A percentile compares a stretch with the other conserved stretches of the same genome.
Conservation (phyloP, 306 rosid genomes). For the Fagus crenata region DNA sequence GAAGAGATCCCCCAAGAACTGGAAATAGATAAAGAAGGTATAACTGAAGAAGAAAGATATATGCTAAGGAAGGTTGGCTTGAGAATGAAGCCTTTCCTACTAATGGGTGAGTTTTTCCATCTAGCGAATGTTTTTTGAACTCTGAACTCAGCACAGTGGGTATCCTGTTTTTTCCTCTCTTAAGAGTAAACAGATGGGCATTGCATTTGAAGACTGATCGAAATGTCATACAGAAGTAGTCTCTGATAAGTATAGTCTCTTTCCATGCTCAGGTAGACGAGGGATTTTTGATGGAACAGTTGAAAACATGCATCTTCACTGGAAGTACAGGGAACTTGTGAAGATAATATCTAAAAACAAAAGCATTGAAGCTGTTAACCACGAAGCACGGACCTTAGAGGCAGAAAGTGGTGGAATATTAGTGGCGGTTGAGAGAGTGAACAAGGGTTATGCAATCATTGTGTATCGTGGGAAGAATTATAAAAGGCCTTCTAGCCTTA, state of each 20-base stretch:
- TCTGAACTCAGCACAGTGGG: neutral
- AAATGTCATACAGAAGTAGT: slow-evolving; percentile 5
- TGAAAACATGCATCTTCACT: slow-evolving; percentile 98
- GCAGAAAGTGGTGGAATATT: slow-evolving; percentile 93
- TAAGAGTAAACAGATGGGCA: slow-evolving; percentile 14
- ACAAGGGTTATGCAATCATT: slow-evolving; percentile 75
- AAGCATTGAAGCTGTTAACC: slow-evolving; percentile 51
- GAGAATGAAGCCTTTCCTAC: slow-evolving; percentile 85
- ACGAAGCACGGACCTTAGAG: slow-evolving; percentile 74
- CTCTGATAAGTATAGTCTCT: slow-evolving; percentile 24
- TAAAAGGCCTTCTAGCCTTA: slow-evolving; percentile 69
- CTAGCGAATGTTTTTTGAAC: neutral
- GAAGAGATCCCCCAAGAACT: slow-evolving; percentile 48
- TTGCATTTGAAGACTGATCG: slow-evolving; percentile 13
- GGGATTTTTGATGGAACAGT: slow-evolving; percentile 93
- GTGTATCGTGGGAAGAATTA: slow-evolving; percentile 95
- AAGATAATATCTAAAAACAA: slow-evolving; percentile 61
- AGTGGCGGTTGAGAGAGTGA: slow-evolving; percentile 79
- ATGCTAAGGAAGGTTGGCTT: slow-evolving; percentile 90
- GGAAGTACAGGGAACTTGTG: slow-evolving; percentile 97
- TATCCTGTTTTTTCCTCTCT: slow-evolving; percentile 5
- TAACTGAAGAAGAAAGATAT: slow-evolving; percentile 76
- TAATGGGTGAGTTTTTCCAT: slow-evolving; percentile 63
- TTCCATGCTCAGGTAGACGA: slow-evolving; percentile 60
- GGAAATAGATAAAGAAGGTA: slow-evolving; percentile 84